Evolutionary conservation across 2,329 filamentous ascomycete genomes (phyloP), one percentile per base, ranked within the genome.

Genomic region (Tolypocladium capitatum): DNA sequence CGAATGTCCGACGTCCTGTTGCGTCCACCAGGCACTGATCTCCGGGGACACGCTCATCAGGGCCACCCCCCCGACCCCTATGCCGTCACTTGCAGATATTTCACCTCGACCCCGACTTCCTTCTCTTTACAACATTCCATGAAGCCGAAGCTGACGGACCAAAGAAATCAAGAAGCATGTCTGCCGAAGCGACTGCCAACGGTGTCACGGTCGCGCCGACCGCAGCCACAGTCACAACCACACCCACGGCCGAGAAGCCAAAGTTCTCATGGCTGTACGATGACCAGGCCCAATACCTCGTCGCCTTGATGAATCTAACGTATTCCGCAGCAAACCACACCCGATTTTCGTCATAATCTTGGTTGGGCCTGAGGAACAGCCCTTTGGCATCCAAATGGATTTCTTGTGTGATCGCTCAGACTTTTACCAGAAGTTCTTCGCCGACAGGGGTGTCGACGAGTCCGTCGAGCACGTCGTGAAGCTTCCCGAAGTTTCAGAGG

Each of bases 351-450:
- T 76, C 40, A 72, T 80, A 18, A 60, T 78, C 42, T 59, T 79
- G 1, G 71, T 78, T 28, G 76, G 77, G 0, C 62, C 67, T 3
- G 67, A 75, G 0, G 71, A 76, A 55, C 60, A 60, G 14, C 75
- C 76, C 0, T 81, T 79, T 53, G 75, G 72, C 11, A 69, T 81
- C 13, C 77, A 80, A 51, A 77, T 75, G 50, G 73, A 80, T 57
- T 77, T 79, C 48, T 63, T 81, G 24, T 76, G 73, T 51, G 64
- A 70, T 30, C 72, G 71, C 52, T 78, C 74, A 9, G 55, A 63
- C 2, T 70, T 68, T 55, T 80, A 75, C 54, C 63, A 63, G 6
- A 58, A 65, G 2, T 63, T 71, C 48, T 78, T 80, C 42, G 60
- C 57, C 33, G 57, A 60, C 33, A 56, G 59, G 31, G 50, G 56